Conservation (phyloP, 2,329 filamentous ascomycete species). For the Ophiostoma sp. region DNA sequence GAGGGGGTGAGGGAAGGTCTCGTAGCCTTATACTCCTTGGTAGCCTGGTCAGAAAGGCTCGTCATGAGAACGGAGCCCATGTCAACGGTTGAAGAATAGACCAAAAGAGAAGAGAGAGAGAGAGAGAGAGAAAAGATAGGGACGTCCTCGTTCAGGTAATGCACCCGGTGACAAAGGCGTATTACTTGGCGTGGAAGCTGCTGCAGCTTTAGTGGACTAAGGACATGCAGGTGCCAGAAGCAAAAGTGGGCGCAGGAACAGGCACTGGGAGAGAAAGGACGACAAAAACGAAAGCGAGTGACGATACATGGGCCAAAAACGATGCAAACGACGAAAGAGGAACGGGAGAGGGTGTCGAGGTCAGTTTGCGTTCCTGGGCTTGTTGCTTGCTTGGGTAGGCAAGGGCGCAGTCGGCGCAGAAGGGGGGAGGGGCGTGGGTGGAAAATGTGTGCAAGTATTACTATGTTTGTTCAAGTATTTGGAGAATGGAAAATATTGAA, state of each 20-base stretch:
- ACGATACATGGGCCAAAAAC: neutral
- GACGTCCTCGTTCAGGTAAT: conserved; percentile 31
- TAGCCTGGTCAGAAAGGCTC: conserved; percentile 39
- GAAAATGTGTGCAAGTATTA: neutral
- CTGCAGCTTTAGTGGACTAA: conserved; percentile 32
- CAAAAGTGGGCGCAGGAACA: conserved; percentile 28
- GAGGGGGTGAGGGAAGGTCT: conserved; percentile 44
- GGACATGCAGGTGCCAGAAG: conserved; percentile 30
- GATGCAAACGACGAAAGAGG: neutral
- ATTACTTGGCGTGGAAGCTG: conserved; percentile 29
- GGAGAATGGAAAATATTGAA: conserved; percentile 14
- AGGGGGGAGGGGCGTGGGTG: conserved; percentile 6
- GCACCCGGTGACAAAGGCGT: conserved; percentile 27
- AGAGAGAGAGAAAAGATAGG: neutral
- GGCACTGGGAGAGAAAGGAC: neutral
- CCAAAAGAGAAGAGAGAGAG: neutral
- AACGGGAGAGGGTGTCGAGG: neutral
- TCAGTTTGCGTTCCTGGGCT: conserved; percentile 21
- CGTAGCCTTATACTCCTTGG: conserved; percentile 54
- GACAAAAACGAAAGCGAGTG: neutral
- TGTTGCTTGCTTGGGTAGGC: conserved; percentile 14
- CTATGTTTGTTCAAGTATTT: neutral
- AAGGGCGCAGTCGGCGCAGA: conserved; percentile 20
- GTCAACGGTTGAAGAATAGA: neutral
- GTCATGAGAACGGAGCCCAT: conserved; percentile 35